Evolutionary conservation across 306 rosid species (phyloP).

Genomic region (Geum urbanum): DNA sequence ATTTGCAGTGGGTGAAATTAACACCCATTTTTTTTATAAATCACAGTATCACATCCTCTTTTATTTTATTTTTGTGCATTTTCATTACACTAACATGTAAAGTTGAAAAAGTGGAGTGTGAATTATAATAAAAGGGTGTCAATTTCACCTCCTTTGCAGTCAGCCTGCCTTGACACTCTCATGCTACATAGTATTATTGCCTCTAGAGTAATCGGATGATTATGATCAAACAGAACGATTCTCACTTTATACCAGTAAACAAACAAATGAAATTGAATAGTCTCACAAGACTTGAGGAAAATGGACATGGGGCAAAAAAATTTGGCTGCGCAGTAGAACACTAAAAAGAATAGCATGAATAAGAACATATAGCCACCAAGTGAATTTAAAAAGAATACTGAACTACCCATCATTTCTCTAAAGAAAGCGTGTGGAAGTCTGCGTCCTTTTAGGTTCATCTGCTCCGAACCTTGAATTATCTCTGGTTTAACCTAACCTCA

Average conservation of each 20-base stretch:
- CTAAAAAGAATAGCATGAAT: conserved; percentile 9
- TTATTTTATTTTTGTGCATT: no score
- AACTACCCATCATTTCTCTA: conserved; percentile 31
- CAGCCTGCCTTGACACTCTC: neutral
- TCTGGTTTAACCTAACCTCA: conserved; percentile 29
- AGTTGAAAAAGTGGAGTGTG: no score
- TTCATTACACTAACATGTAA: no score
- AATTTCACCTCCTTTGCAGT: no score
- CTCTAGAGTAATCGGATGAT: neutral
- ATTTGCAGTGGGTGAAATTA: no score
- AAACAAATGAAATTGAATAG: conserved; percentile 29
- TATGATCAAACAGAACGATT: conserved; percentile 25
- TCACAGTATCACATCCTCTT: no score
- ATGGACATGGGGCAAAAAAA: neutral
- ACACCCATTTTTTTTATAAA: no score
- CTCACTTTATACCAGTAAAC: conserved; percentile 33
- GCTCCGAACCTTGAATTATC: conserved; percentile 20
- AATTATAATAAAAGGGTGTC: no score
- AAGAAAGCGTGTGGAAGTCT: conserved; percentile 25
- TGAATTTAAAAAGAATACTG: conserved; percentile 31
- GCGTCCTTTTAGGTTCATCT: conserved; percentile 22
- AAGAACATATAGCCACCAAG: neutral
- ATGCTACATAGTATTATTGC: neutral
- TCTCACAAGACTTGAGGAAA: neutral
- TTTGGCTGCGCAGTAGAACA: conserved; percentile 4